Evolutionary conservation across 805 yeast species (phyloP).

Genomic region (Ogataea trehalophila): DNA sequence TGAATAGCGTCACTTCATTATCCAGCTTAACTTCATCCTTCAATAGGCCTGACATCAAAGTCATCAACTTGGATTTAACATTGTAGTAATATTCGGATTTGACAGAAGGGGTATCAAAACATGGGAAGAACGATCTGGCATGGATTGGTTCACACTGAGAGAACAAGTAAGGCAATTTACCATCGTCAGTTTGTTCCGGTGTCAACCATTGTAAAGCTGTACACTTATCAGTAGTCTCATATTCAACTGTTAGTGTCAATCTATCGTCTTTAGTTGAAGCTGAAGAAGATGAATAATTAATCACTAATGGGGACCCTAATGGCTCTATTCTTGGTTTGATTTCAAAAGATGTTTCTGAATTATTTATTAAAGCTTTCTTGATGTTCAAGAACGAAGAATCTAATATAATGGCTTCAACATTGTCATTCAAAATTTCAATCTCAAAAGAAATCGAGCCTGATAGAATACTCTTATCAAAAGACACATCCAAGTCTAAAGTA

Average conservation of each 20-base stretch:
- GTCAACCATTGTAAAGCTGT: constrained; percentile 85
- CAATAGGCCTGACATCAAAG: constrained; percentile 61
- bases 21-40: constrained; percentile 29
- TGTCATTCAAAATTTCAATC: constrained; percentile 31
- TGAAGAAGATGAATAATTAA: constrained; percentile 21
- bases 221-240: constrained; percentile 65
- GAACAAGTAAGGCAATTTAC: constrained; percentile 64
- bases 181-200: constrained; percentile 70
- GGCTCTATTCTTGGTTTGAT: constrained; percentile 44
- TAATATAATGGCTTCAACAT: constrained; percentile 39
- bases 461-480: constrained; percentile 49
- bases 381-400: constrained; percentile 67
- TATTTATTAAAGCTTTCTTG: constrained; percentile 40
- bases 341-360: constrained; percentile 26
- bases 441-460: constrained; percentile 51
- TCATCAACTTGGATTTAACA: constrained; percentile 61
- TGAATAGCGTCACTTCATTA: constrained; percentile 30
- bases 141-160: constrained; percentile 92
- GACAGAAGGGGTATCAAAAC: constrained; percentile 85
- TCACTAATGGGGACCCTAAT: constrained; percentile 52
- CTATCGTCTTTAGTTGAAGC: constrained; percentile 1
- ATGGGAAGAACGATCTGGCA: constrained; percentile 82
- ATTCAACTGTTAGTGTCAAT: constrained; percentile 40
- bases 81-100: constrained; percentile 59
- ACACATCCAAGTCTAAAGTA: constrained; percentile 44